Evolutionary conservation across 129 eudicot genomes (phyloP), one percentile per base, ranked within the genome.

Genomic region (Pseudognaphalium luteoalbum): DNA sequence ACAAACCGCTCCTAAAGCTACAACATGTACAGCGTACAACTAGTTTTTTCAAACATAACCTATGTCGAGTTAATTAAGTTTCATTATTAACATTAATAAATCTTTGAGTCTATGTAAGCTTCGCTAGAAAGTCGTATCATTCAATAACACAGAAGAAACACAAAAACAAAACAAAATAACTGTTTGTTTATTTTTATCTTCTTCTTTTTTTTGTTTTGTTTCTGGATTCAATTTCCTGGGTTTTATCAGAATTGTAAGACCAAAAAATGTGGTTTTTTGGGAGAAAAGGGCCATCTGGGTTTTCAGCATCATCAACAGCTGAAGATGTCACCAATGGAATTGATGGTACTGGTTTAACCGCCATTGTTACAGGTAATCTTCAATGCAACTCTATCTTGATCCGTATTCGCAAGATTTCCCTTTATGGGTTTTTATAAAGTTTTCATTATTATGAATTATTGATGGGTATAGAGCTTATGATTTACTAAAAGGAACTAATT

Each of bases 261-360:
- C 41, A 58, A 56, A 42, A 73, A 39, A 90, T 90, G 91, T 90
- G 93, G 89, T 44, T 86, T 66, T 84, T 87, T 57, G 81, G 87
- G 64, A 59, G 82, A 58, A 90, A 82, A 64, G 93, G 96, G 39
- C 51, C 81, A 7, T 90, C 96, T 28, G 96, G 93, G 71, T 90
- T 90, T 80, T 83, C 90, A 74, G 83, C 83, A 14, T 29, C 75
- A 52, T 90, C 96, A n/a, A 90, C 96, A 16, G 92, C 96, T 66
- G 87, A 85, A 70, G 87, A 84, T 81, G 96, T 90, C 44, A 81
- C 96, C 28, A 29, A 73, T 25, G 96, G 96, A 41, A 82, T 90
- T 50, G 87, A 87, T 68, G 93, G 71, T 51, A 66, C 88, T 71
- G 89, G 80, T 74, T 86, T 90, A 33, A 87, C 91, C 35, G 89